Evolutionary conservation across 208 protist species (phyloP), one percentile per base, ranked within the genome.

Genomic region (Tritrichomonas foetus): DNA sequence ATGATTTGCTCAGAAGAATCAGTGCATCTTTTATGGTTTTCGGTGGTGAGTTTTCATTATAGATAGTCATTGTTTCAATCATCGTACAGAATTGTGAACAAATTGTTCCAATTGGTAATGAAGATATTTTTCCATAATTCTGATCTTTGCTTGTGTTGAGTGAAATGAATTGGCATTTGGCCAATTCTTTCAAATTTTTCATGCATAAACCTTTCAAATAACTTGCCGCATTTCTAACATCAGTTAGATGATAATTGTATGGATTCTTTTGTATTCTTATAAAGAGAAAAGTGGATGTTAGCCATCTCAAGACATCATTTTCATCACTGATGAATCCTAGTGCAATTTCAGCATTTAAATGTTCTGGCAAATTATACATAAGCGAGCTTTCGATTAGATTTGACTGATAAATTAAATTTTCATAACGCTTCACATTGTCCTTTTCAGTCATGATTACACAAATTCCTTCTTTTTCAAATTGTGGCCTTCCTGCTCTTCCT

Each of bases 281-380:
- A 33, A 30, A 74, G 0, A 94, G 25, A 55, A 47, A 94, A 30
- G 93, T 94, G 9, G 64, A 57, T n/a, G 27, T 94, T 33, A 94
- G 27, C 93, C 93, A 94, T 82, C 27, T 50, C 0, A 82, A 16
- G 39, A 50, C 93, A 80, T 94, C 64, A 33, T 5, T 1, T 11
- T 55, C 9, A 30, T 94, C 47, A 27, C 55, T 69, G 47, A 94
- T 64, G 11, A 66, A n/a, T 50, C 49, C 69, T 33, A 94, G 44
- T 57, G 49, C 93, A 94, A 94, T 95, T 89, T 95, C 95, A 44
- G 95, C 95, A 74, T 95, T 95, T 9, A 95, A 39, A 78, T 95
- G 95, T 36, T 94, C 95, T 36, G 94, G 41, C 0, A 95, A 30
- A 16, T 57, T 27, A 33, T 55, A 47, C 9, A 74, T 14, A 27